Evolutionary conservation across 345 rosid genomes (phyloP).

Genomic region (Pistacia vera): DNA sequence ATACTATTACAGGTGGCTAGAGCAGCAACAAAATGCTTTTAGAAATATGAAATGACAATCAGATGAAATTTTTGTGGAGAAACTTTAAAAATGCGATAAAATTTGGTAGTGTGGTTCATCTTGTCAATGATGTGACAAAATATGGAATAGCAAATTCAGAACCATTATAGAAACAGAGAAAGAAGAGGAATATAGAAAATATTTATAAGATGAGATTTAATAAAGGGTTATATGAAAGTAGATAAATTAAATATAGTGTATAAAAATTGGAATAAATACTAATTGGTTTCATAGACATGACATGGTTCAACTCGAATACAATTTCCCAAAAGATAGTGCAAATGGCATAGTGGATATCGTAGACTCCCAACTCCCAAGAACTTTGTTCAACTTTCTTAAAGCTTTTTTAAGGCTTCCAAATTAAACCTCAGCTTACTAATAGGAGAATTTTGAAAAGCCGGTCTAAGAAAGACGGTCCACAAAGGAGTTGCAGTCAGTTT

Average conservation of each 20-base stretch:
- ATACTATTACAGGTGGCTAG: not conserved
- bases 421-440: not conserved
- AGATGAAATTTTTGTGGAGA: not conserved
- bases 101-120: not conserved
- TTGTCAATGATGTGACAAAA: not conserved
- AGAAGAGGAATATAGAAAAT: not conserved
- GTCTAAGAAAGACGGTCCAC: slow-evolving; percentile 12
- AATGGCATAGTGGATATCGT: not conserved
- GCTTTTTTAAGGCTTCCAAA: not conserved
- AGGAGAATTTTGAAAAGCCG: not conserved
- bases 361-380: not conserved
- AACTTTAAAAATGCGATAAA: not conserved
- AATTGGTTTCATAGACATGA: not conserved
- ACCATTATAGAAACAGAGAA: not conserved
- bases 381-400: not conserved
- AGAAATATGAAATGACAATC: not conserved
- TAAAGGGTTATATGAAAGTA: not conserved
- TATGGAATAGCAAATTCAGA: not conserved
- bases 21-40: not conserved
- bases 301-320: not conserved
- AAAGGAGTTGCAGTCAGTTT: slow-evolving; percentile 9
- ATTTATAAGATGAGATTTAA: not conserved
- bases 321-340: not conserved
- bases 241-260: not conserved
- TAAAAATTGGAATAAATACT: not conserved